Evolutionary conservation across 176 grass and related monocot species (phyloP).

Genomic region (Musa troglodytarum): DNA sequence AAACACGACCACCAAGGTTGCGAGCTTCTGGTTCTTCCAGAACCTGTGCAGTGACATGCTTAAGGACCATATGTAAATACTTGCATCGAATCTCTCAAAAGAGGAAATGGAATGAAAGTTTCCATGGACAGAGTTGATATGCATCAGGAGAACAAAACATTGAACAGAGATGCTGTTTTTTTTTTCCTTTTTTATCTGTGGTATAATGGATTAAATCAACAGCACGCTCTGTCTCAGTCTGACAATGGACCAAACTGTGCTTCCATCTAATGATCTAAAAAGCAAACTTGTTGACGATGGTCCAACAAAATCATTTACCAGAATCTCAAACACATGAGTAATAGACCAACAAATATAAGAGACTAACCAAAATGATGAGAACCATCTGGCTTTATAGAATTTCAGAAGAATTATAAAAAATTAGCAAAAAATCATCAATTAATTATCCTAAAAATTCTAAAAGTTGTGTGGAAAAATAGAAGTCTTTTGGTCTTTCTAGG

Average conservation of each 20-base stretch:
- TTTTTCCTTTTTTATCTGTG: neutral
- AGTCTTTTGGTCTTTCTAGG: too few species aligned
- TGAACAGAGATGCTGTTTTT: neutral
- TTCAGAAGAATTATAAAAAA: neutral
- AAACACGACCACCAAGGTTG: conserved; percentile 10
- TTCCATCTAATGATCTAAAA: neutral
- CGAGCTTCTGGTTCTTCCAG: conserved; percentile 15
- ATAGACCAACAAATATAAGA: neutral
- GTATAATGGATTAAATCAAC: neutral
- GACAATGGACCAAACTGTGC: neutral
- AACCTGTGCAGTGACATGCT: conserved; percentile 1
- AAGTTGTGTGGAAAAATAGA: too few species aligned
- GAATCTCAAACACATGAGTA: neutral
- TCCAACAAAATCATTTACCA: neutral
- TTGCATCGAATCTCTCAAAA: neutral
- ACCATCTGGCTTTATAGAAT: neutral
- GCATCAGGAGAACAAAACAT: neutral
- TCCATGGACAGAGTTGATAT: neutral
- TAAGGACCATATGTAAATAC: neutral
- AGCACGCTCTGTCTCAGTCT: neutral
- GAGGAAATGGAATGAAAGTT: neutral
- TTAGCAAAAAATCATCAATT: neutral
- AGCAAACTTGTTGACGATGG: neutral
- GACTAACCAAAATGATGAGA: neutral
- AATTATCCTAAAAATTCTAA: too few species aligned